Evolutionary conservation across 805 yeast genomes (phyloP).

Genomic region (Diddensiella caesifluorescens): DNA sequence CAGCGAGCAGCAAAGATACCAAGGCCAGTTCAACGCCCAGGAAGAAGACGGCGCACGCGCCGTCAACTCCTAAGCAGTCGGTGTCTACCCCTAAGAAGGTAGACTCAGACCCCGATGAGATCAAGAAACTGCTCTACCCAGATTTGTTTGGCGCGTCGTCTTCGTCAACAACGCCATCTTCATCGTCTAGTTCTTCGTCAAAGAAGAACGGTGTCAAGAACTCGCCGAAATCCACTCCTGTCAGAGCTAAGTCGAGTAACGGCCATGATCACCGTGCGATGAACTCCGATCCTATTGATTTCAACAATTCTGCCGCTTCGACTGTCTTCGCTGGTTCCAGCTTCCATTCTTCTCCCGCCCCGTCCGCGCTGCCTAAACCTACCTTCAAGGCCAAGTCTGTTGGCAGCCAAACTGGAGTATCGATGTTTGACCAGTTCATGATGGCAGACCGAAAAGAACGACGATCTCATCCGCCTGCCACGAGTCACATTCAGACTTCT

Average conservation of each 20-base stretch:
- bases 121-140: slow-evolving; percentile 23
- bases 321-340: slow-evolving; percentile 26
- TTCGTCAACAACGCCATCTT: neutral
- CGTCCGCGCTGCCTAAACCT: slow-evolving; percentile 27
- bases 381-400: slow-evolving; percentile 17
- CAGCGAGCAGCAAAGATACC: too few species aligned
- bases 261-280: too few species aligned
- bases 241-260: slow-evolving; percentile 3
- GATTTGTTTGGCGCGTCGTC: slow-evolving; percentile 20
- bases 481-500: slow-evolving; percentile 5
- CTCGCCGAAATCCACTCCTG: slow-evolving; percentile 2
- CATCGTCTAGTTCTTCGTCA: slow-evolving; percentile 1
- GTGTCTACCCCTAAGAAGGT: neutral
- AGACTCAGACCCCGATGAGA: slow-evolving; percentile 16
- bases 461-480: too few species aligned
- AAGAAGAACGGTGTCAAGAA: slow-evolving; percentile 6
- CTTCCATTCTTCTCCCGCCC: slow-evolving; percentile 28
- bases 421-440: slow-evolving; percentile 23
- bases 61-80: neutral
- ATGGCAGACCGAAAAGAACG: slow-evolving; percentile 21
- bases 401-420: slow-evolving; percentile 4
- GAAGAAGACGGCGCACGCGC: neutral
- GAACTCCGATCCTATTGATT: slow-evolving; percentile 2
- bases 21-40: too few species aligned
- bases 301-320: slow-evolving; percentile 1